Evolutionary conservation across 176 grass and related monocot species (phyloP), one percentile per base, ranked within the genome.

Genomic region (Tillandsia leiboldiana): DNA sequence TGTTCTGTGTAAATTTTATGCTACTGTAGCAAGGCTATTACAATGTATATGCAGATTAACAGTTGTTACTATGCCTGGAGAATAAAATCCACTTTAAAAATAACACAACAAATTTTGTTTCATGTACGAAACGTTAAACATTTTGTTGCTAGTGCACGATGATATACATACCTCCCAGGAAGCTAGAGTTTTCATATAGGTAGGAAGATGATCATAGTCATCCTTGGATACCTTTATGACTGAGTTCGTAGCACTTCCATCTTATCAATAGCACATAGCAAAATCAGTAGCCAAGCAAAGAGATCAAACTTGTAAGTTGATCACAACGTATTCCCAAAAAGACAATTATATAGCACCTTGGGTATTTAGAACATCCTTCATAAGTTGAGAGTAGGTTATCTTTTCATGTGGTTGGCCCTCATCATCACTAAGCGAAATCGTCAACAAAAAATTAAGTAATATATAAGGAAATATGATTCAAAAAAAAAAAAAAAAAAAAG

Each of bases 101-200:
- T 17, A 59, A 59, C 14, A 9, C n/a, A 59, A 59, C 15, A 59
- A 59, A 6, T 42, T 59, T 59, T 59, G 52, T n/a, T 59, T 8
- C n/a, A 18, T 18, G 20, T 59, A 59, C 6, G 54, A 15, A 11
- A 12, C 6, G 9, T 9, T 22, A 5, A 59, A 18, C 11, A 59
- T 59, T 18, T 15, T 18, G 10, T 23, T 51, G 10, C 10, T 66
- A 72, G 9, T 56, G 73, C 42, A 81, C 27, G 2, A 73, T 65
- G 22, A 53, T 83, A 63, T 48, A 12, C 57, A 51, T 69, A 96
- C 92, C 88, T 92, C 86, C 88, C 89, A 92, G 26, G 93, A 83
- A 51, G 84, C 93, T 15, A 96, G 79, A 67, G 76, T 77, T 74
- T 82, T 92, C 86, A 96, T 83, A 67, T 83, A 96, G 33, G 83